Evolutionary conservation across 306 rosid species (phyloP), one percentile per base, ranked within the genome.

Genomic region (Cyclanthera cordifolia): DNA sequence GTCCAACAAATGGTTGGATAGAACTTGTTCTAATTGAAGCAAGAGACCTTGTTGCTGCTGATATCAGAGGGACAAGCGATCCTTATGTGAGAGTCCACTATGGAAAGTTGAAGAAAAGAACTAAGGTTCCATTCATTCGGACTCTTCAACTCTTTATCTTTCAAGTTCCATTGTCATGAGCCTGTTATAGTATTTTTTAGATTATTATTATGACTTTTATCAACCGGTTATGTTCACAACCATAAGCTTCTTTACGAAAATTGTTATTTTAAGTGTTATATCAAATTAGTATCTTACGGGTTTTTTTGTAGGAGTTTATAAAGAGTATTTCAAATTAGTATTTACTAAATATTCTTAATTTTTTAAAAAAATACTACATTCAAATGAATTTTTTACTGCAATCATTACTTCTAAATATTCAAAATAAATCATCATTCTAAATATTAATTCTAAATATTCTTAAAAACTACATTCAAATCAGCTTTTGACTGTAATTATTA

Each of bases 51-150:
- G 43, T 89, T 75, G 96, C 94, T 6, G 96, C 96, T 10, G 98
- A 93, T 83, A 77, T 93, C 74, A 79, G 96, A 86, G 98, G 96
- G 69, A 89, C 98, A 48, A 93, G 95, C 23, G 99, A 94, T 85
- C 99, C 99, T 9, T 94, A 79, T 30, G 99, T 94, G 72, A 83
- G 93, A 80, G 97, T 90, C 50, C 95, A 90, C 8, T 90, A 90
- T 43, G 96, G 95, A 65, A 83, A 72, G 74, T 67, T 84, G 71
- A 89, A 87, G 95, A 89, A 71, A 85, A 87, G 71, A 74, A 93
- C 98, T n/a, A 93, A 93, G 98, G 96, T 92, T 75, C n/a, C 66
- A 4, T 14, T 27, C 9, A 14, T 56, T 56, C 63, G 27, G 1
- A 4, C 14, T 55, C 28, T 5, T 24, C 0, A 11, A 55, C 39